Evolutionary conservation across 176 grass and related monocot genomes (phyloP).

Genomic region (Oropetium thomaeum): DNA sequence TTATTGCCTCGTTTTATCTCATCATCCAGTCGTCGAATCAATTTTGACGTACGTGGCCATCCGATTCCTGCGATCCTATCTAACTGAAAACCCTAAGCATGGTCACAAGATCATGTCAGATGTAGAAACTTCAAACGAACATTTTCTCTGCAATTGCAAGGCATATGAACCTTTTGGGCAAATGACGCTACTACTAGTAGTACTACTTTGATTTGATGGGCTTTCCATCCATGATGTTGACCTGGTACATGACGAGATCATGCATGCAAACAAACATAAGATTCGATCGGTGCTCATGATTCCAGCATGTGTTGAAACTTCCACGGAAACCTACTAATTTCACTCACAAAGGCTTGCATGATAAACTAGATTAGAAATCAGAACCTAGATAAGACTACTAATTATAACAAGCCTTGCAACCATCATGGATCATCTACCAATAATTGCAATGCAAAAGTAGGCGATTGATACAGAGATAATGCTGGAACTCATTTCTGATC

Average conservation of each 20-base stretch:
- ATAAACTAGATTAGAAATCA: not conserved
- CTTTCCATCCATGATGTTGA: constrained; percentile 2
- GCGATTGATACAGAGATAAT: not conserved
- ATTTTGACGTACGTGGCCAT: constrained; percentile 37
- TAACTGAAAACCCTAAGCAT: constrained; percentile 17
- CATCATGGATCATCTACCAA: constrained; percentile 9
- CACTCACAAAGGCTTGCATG: not conserved
- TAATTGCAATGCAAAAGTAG: not conserved
- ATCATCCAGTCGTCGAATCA: constrained; percentile 3
- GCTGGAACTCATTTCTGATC: constrained; percentile 14
- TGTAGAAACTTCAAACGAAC: constrained; percentile 30
- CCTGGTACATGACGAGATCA: constrained; percentile 8
- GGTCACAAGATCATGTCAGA: constrained; percentile 16
- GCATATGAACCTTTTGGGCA: not conserved
- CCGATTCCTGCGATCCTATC: constrained; percentile 26
- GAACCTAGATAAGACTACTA: constrained; percentile 16
- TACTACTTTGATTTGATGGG: not conserved
- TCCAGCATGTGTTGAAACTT: not conserved
- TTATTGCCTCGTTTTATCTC: not conserved
- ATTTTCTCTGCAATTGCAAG: not conserved
- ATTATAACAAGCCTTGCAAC: not conserved
- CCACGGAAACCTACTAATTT: not conserved
- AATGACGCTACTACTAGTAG: not conserved
- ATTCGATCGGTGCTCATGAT: not conserved
- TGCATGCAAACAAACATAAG: not conserved